Evolutionary conservation across 192 early-diverging fungal species (phyloP).

Genomic region (Backusella australiensis): DNA sequence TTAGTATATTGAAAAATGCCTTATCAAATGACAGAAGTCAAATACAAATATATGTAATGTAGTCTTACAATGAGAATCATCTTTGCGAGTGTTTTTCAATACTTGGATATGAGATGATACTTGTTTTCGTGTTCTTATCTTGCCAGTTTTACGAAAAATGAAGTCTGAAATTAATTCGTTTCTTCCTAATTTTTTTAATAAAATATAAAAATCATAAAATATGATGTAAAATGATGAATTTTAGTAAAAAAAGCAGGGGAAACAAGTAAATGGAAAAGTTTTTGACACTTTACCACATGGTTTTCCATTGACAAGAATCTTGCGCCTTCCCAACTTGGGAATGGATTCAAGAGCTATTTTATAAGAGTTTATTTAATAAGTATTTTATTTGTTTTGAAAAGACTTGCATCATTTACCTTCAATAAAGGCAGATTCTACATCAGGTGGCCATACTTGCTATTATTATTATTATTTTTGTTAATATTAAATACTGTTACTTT

Average conservation of each 20-base stretch:
- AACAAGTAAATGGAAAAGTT: conserved; percentile 16
- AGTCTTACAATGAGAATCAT: conserved; percentile 48
- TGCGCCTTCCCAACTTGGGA: conserved; percentile 52
- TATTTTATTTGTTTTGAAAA: not conserved
- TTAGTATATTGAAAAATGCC: not conserved
- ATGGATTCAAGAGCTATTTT: conserved; percentile 45
- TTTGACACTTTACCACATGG: conserved; percentile 37
- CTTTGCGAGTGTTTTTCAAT: conserved; percentile 69
- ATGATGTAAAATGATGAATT: conserved; percentile 18
- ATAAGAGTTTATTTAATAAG: conserved; percentile 13
- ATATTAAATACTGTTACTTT: not conserved
- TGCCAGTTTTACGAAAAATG: conserved; percentile 65
- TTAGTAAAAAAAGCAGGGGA: not conserved
- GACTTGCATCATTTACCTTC: conserved; percentile 43
- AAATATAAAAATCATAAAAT: not conserved
- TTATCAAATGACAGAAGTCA: not conserved
- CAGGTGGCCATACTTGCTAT: conserved; percentile 56
- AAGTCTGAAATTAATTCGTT: conserved; percentile 78
- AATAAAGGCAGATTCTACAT: conserved; percentile 58
- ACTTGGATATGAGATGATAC: conserved; percentile 81
- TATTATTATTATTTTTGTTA: not conserved
- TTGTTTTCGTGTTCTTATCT: conserved; percentile 70
- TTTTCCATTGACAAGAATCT: conserved; percentile 50
- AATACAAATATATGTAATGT: not conserved
- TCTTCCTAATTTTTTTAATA: conserved; percentile 41